Conservation (phyloP, 179 eudicot species). For the Sideroxylon spinosum region DNA sequence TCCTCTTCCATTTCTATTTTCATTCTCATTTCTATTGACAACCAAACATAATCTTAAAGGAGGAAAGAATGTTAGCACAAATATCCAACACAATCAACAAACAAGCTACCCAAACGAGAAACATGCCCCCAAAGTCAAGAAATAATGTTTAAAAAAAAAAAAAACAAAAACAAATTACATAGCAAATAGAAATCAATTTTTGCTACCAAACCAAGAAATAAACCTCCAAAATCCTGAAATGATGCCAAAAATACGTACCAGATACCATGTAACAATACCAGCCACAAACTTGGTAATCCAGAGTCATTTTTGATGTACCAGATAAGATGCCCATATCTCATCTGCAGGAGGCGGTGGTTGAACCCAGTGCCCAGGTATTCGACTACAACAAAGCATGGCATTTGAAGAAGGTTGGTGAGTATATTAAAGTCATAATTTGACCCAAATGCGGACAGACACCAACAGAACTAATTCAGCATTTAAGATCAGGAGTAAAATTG, state of each 20-base stretch:
- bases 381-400: slow-evolving; percentile 49
- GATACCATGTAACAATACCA: background rate
- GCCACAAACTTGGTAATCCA: slow-evolving; percentile 4
- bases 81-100: background rate
- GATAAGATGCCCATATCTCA: slow-evolving; percentile 88
- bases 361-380: slow-evolving; percentile 96
- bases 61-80: slow-evolving; percentile 4
- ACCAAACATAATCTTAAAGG: background rate
- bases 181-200: background rate
- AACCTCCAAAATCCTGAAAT: background rate
- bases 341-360: slow-evolving; percentile 85
- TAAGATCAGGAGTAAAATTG: background rate
- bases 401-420: background rate
- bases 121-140: too few relatives aligned
- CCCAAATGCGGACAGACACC: background rate
- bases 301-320: slow-evolving; percentile 47
- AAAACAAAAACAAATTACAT: too few relatives aligned
- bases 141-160: too few relatives aligned
- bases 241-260: slow-evolving; percentile 5
- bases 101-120: too few relatives aligned
- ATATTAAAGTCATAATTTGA: background rate
- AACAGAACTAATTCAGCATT: background rate
- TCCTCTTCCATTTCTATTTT: too few relatives aligned
- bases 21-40: too few relatives aligned
- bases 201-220: slow-evolving; percentile 10